These are phyloP conservation scores for Phytophthora pistaciae DNA, from an alignment of 352 stramenopile genomes.

Conservation along the genomic window DNA sequence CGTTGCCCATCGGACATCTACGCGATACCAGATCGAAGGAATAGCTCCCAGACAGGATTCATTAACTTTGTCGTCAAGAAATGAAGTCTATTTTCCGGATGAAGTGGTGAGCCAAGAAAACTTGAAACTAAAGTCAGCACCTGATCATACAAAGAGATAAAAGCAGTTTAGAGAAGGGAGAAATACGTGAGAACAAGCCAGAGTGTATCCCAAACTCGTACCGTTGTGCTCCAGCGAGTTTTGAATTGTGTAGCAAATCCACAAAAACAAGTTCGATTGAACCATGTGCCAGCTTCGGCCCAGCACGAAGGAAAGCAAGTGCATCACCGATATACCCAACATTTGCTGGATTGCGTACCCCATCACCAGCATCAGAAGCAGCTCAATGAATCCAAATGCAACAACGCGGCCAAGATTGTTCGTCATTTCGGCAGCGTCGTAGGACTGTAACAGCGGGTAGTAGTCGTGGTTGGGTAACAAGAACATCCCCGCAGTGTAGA, in stretches of 20 bases:
- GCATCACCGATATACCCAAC: slow-evolving; percentile 18
- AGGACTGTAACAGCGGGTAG: slow-evolving; percentile 30
- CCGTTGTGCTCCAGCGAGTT: slow-evolving; percentile 35
- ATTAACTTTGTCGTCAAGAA: neutral
- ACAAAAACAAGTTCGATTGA: slow-evolving; percentile 47
- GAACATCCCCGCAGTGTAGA: slow-evolving; percentile 28
- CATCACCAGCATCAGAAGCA: slow-evolving; percentile 19
- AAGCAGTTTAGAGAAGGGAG: neutral
- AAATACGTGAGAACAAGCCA: neutral
- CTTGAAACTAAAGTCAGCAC: neutral
- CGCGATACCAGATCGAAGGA: neutral
- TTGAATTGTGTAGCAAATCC: slow-evolving; percentile 39
- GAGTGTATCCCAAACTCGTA: neutral
- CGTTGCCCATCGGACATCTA: neutral
- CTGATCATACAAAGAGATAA: neutral
- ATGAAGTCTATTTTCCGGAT: neutral
- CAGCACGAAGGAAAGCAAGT: slow-evolving; percentile 43
- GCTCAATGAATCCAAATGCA: slow-evolving; percentile 22
- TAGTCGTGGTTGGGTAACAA: slow-evolving; percentile 26
- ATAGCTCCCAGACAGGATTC: neutral
- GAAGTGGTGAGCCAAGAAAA: slow-evolving; percentile 1
- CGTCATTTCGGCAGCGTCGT: neutral
- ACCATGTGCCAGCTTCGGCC: slow-evolving; percentile 35
- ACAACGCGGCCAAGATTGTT: slow-evolving; percentile 25
- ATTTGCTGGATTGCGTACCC: slow-evolving; percentile 12